These are phyloP conservation scores for Psilocybe cyanescens DNA, from an alignment of 768 basidiomycete species.

Conservation along the genomic window DNA sequence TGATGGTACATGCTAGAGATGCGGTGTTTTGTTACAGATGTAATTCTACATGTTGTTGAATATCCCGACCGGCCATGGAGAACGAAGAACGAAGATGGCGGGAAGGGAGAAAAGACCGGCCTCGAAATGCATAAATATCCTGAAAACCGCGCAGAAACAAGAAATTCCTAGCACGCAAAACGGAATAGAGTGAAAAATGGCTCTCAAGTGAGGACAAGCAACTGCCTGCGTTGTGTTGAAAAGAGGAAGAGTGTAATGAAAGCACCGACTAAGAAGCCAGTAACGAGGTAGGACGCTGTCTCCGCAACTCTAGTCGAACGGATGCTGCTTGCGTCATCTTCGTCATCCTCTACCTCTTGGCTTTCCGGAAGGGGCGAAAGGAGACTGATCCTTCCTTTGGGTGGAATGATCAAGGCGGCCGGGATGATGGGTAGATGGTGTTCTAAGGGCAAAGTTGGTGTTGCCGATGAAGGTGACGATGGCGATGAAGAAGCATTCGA, in stretches of 20 bases:
- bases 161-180: not conserved
- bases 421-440: constrained; percentile 10
- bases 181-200: not conserved
- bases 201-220: constrained; percentile 32
- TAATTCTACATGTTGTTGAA: not conserved
- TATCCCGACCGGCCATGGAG: not conserved
- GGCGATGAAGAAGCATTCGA: constrained; percentile 8
- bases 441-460: constrained; percentile 1
- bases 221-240: constrained; percentile 35
- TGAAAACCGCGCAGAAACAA: not conserved
- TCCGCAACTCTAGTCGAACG: constrained; percentile 30
- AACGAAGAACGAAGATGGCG: not conserved
- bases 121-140: constrained; percentile 8
- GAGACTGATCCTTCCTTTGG: constrained; percentile 18
- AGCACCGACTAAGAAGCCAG: constrained; percentile 56
- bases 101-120: constrained; percentile 5
- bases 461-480: constrained; percentile 3
- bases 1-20: constrained; percentile 5
- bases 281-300: constrained; percentile 40
- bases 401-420: constrained; percentile 15
- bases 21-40: not conserved
- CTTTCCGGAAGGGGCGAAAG: constrained; percentile 14
- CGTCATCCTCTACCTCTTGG: constrained; percentile 14
- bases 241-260: constrained; percentile 36
- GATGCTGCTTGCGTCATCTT: constrained; percentile 1